Evolutionary conservation across 2,329 filamentous ascomycete species (phyloP).

Genomic region (Pezizomycotina sp.): DNA sequence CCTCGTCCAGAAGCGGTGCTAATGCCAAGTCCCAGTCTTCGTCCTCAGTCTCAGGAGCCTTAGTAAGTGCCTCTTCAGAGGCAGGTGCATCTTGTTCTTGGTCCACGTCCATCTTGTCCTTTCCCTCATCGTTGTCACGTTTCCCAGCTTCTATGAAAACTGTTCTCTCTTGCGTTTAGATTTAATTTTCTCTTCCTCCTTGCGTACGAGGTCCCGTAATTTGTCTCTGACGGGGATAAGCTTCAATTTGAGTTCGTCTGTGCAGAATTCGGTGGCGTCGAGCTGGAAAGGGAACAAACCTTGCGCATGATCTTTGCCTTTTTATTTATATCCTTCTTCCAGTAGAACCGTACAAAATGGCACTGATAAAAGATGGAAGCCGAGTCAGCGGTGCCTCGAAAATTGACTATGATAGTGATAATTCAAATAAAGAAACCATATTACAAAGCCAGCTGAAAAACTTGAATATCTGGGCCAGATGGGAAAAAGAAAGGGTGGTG

Average conservation of each 20-base stretch:
- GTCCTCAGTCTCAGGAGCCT: conserved; percentile 46
- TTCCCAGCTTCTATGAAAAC: conserved; percentile 31
- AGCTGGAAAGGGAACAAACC: conserved; percentile 86
- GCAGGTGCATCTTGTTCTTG: conserved; percentile 31
- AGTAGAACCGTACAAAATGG: conserved; percentile 96
- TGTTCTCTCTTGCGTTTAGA: conserved; percentile 11
- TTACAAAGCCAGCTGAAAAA: too few relatives aligned
- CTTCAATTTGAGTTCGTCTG: conserved; percentile 66
- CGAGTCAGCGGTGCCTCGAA: background rate
- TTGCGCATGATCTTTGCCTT: conserved; percentile 99
- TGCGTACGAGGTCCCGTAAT: conserved; percentile 85
- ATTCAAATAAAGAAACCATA: background rate
- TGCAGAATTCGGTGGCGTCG: conserved; percentile 88
- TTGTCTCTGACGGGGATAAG: conserved; percentile 89
- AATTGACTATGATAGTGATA: background rate
- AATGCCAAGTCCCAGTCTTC: conserved; percentile 60
- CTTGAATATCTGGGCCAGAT: too few relatives aligned
- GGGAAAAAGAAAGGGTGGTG: too few relatives aligned
- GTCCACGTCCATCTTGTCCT: conserved; percentile 35
- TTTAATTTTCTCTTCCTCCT: conserved; percentile 53
- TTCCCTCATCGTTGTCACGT: conserved; percentile 37
- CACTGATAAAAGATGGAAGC: conserved; percentile 19
- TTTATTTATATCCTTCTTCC: conserved; percentile 88
- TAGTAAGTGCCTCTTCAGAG: conserved; percentile 26
- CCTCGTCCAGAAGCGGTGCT: conserved; percentile 55